Percentiles rank a stretch among this genome's conserved stretches.
These are phyloP conservation scores for Alternaria incomplexa DNA, from an alignment of 2,329 filamentous ascomycete species.

Conservation along the genomic window DNA sequence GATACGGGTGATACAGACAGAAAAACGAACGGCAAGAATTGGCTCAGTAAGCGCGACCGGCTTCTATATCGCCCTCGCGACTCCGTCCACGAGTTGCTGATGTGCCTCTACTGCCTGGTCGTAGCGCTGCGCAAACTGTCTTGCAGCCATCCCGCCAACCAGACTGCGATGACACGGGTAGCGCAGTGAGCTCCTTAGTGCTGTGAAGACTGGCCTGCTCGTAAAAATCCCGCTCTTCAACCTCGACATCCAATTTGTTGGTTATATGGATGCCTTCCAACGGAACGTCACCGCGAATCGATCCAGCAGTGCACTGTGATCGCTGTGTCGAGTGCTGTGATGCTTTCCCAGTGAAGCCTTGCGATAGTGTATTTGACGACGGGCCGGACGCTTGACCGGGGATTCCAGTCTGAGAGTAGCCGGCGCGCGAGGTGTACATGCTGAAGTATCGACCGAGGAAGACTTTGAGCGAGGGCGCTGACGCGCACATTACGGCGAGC, in stretches of 20 bases:
- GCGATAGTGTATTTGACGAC: background rate
- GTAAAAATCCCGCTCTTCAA: conserved; percentile 27
- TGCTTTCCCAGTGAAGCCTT: background rate
- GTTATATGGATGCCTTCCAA: conserved; percentile 30
- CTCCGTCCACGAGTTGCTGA: conserved; percentile 2
- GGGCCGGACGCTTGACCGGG: background rate
- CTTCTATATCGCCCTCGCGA: conserved; percentile 12
- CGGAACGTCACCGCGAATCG: conserved; percentile 17
- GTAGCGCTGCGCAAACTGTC: conserved; percentile 22
- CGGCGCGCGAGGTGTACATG: conserved; percentile 14
- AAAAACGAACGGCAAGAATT: background rate
- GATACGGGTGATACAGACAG: accelerated
- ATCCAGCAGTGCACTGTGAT: background rate
- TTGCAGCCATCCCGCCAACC: conserved; percentile 20
- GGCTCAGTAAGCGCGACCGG: background rate
- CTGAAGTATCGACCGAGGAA: conserved; percentile 52
- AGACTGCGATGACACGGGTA: conserved; percentile 12
- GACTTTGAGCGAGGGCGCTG: conserved; percentile 52
- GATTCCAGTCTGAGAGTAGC: conserved; percentile 11
- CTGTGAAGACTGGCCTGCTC: conserved; percentile 27
- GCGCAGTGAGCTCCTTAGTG: conserved; percentile 24
- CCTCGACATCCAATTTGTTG: conserved; percentile 22
- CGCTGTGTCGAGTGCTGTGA: background rate
- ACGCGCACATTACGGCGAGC: conserved; percentile 52
- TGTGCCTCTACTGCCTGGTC: conserved; percentile 10